Percentiles rank a stretch among this genome's conserved stretches.
These are phyloP conservation scores for Russula dissimulans DNA, from an alignment of 768 basidiomycete genomes.

Conservation along the genomic window DNA sequence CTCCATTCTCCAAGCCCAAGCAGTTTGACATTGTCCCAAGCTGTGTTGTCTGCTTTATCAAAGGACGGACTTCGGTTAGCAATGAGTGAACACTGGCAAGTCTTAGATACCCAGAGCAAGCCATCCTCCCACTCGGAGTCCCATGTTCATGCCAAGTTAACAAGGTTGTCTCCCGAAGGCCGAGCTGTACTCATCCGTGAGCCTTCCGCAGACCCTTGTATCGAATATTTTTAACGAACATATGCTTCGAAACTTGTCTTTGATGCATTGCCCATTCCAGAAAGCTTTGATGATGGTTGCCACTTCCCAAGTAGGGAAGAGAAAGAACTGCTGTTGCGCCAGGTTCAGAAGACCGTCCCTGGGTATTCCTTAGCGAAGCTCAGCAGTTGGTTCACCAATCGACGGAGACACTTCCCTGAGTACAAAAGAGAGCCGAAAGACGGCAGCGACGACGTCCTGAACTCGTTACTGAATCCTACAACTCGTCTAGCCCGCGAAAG, in stretches of 20 bases:
- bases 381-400: background rate
- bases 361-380: background rate
- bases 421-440: background rate
- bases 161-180: background rate
- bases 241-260: background rate
- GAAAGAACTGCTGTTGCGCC: background rate
- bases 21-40: too few species aligned
- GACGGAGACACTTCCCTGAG: background rate
- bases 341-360: conserved; percentile 8
- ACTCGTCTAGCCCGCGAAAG: conserved; percentile 4
- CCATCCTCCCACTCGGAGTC: background rate
- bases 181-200: background rate
- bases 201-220: background rate
- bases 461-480: background rate
- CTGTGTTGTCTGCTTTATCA: too few species aligned
- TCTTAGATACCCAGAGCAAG: background rate
- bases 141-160: background rate
- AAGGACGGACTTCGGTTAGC: background rate
- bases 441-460: background rate
- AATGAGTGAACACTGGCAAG: background rate
- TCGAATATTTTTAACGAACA: background rate
- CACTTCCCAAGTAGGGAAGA: background rate
- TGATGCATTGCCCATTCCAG: background rate
- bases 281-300: background rate
- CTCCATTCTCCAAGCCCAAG: too few species aligned